A percentile compares a stretch with the other conserved stretches of the same genome.
Conservation (phyloP, 176 grass and related monocot genomes). For the Eleusine coracana region DNA sequence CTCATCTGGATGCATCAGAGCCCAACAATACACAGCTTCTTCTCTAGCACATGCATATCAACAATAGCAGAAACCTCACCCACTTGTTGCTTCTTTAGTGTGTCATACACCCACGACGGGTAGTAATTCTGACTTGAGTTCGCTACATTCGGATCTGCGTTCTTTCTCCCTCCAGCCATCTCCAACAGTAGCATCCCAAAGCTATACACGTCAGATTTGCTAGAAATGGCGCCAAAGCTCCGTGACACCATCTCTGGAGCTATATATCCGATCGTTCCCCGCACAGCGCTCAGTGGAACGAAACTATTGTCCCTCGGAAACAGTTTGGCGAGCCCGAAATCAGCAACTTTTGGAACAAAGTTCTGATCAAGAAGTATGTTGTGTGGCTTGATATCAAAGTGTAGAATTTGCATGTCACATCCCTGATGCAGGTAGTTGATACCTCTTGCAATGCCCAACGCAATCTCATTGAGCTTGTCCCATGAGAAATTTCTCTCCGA, state of each 20-base stretch:
- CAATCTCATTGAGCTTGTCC: conserved; percentile 47
- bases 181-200: conserved; percentile 60
- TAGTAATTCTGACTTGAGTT: conserved; percentile 42
- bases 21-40: conserved; percentile 47
- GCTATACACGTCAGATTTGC: conserved; percentile 54
- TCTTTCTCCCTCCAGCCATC: conserved; percentile 50
- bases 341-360: conserved; percentile 55
- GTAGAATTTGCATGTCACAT: conserved; percentile 50
- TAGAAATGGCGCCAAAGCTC: conserved; percentile 45
- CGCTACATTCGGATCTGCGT: not conserved
- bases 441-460: conserved; percentile 44
- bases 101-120: conserved; percentile 42
- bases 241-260: conserved; percentile 44
- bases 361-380: conserved; percentile 48
- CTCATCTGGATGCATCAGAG: conserved; percentile 51
- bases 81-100: conserved; percentile 5
- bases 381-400: conserved; percentile 58
- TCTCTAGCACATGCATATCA: conserved; percentile 32
- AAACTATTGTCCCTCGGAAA: conserved; percentile 37
- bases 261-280: conserved; percentile 55
- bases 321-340: conserved; percentile 60
- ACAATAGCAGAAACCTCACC: not conserved
- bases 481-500: conserved; percentile 11
- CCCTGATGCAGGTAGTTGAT: conserved; percentile 59
- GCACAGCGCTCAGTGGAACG: conserved; percentile 14